phyloP scores from a whole-genome alignment of 257 asterid species.

The Nicotiana undulata region DNA sequence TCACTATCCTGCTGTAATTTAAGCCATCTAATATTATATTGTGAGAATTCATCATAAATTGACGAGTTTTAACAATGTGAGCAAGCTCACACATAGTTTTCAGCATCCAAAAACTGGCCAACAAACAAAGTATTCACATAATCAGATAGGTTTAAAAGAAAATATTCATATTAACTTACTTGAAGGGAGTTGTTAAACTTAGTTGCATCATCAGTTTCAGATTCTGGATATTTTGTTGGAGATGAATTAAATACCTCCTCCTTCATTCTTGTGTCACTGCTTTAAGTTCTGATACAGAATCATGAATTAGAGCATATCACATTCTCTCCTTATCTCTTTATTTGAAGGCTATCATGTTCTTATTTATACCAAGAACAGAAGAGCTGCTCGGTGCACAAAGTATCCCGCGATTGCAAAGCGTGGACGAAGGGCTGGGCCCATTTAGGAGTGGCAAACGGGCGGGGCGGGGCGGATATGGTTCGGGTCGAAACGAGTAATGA shows the following conservation, averaged over 20 bases:
- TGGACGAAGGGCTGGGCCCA: too few species aligned
- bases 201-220: conserved; percentile 21
- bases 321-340: neutral
- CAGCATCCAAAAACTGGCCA: neutral
- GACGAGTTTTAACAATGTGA: too few species aligned
- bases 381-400: neutral
- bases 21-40: too few species aligned
- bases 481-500: too few species aligned
- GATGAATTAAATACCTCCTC: neutral
- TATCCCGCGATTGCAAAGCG: too few species aligned
- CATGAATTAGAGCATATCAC: neutral
- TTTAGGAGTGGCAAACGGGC: too few species aligned
- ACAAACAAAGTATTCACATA: neutral
- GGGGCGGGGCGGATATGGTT: too few species aligned
- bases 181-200: conserved; percentile 38
- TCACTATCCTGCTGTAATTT: too few species aligned
- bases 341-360: neutral
- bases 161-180: conserved; percentile 17
- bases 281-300: neutral
- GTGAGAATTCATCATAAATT: too few species aligned
- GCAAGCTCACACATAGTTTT: too few species aligned
- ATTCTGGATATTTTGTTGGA: neutral
- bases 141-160: neutral
- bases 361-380: neutral
- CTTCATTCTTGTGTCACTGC: neutral